phyloP scores from a whole-genome alignment of 257 asterid species.

The Vinca minor region DNA sequence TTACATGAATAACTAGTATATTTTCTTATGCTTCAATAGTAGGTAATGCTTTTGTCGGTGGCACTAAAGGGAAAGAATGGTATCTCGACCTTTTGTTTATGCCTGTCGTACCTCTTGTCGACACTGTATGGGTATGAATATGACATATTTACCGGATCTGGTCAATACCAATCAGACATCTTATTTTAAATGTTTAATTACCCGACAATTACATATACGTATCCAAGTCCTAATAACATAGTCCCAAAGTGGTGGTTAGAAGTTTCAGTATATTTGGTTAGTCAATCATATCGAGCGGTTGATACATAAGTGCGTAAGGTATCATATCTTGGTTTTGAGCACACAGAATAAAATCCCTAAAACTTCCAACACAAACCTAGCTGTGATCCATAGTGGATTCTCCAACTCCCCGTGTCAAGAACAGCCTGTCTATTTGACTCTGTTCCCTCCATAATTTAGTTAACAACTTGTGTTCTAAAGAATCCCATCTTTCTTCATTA shows the following conservation, averaged over 20 bases:
- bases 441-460: background rate
- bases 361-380: conserved; percentile 32
- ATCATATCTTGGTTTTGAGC: conserved; percentile 10
- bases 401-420: conserved; percentile 24
- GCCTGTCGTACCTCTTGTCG: too few relatives aligned
- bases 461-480: background rate
- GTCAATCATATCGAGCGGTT: conserved; percentile 3
- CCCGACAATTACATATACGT: too few relatives aligned
- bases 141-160: too few relatives aligned
- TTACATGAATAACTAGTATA: background rate
- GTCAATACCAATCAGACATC: too few relatives aligned
- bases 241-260: conserved; percentile 1
- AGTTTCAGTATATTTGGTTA: background rate
- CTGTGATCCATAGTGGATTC: conserved; percentile 21
- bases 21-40: background rate
- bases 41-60: conserved; percentile 18
- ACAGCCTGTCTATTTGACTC: conserved; percentile 47
- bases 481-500: background rate
- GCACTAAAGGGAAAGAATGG: conserved; percentile 2
- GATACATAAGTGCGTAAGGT: conserved; percentile 11
- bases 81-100: too few relatives aligned
- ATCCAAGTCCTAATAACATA: background rate
- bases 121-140: too few relatives aligned
- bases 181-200: too few relatives aligned
- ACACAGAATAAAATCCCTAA: conserved; percentile 2